Evolutionary conservation across 176 grass and related monocot species (phyloP), one percentile per base, ranked within the genome.

Genomic region (Eragrostis curvula): DNA sequence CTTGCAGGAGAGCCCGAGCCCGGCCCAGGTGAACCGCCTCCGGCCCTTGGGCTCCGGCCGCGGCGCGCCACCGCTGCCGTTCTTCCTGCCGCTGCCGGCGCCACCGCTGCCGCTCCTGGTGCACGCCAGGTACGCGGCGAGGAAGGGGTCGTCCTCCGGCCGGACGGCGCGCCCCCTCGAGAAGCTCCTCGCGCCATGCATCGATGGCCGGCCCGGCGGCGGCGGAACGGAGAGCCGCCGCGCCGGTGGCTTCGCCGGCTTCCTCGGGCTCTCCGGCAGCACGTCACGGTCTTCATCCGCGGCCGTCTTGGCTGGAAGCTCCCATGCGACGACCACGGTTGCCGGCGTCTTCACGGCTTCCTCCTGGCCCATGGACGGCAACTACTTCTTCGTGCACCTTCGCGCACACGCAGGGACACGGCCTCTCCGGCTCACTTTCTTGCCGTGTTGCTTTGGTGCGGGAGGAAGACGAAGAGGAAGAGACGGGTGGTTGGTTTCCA

Each of bases 81-180:
- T 66, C 12, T 11, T 32, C 46, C 30, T 49, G 14, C 69, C n/a
- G 18, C 73, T 40, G 15, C 73, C 44, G 13, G 59, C 59, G 6
- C 16, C 46, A 14, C 72, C 67, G 23, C 58, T 52, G 10, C 16
- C 51, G 48, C 88, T 87, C 80, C 73, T 98, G 74, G 96, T 98
- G 90, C 96, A 98, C 62, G 88, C 96, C 40, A 93, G 79, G 75
- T 88, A 91, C 45, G 96, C 96, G 3, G 96, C 88, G 4, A 98
- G 82, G 83, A 98, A 98, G 10, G 92, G 96, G 67, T 98, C 96
- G 3, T 89, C 92, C 62, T 86, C 93, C 2, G 89, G 90, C n/a
- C 77, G 80, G 8, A 81, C 73, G 83, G 70, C 77, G 16, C 65
- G 55, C 8, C 0, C 71, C 30, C 61, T 77, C 8, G 56, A 60